phyloP scores from a whole-genome alignment of 495 filamentous ascomycete species.

The Trichoderma erinaceum region DNA sequence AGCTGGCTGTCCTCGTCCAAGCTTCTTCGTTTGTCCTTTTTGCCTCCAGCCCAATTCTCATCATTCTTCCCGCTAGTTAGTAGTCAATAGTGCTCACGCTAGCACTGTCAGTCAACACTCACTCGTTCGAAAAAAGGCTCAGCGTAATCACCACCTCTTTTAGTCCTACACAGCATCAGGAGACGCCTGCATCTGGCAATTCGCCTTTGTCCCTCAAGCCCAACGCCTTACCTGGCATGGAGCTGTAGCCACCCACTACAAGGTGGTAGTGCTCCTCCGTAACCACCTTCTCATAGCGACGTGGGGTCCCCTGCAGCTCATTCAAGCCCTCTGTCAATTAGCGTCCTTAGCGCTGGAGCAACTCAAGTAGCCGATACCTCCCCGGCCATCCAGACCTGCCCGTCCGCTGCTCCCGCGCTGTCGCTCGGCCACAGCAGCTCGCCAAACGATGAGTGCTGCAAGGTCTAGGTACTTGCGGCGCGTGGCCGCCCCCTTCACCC shows the following conservation, averaged over 20 bases:
- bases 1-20: no score
- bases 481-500: not conserved
- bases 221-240: not conserved
- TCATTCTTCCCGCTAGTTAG: no score
- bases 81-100: not conserved
- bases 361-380: not conserved
- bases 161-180: not conserved
- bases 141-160: not conserved
- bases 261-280: not conserved
- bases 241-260: not conserved
- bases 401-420: not conserved
- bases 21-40: no score
- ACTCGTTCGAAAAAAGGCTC: not conserved
- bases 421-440: not conserved
- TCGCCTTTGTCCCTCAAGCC: not conserved
- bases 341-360: not conserved
- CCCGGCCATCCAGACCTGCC: not conserved
- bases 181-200: not conserved
- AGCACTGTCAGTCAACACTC: not conserved
- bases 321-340: not conserved
- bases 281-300: not conserved
- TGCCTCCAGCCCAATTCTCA: no score
- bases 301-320: constrained; percentile 10
- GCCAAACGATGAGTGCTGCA: not conserved
- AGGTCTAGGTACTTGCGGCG: not conserved